Evolutionary conservation across 2,329 filamentous ascomycete species (phyloP).

Genomic region (Exophiala oligosperma): DNA sequence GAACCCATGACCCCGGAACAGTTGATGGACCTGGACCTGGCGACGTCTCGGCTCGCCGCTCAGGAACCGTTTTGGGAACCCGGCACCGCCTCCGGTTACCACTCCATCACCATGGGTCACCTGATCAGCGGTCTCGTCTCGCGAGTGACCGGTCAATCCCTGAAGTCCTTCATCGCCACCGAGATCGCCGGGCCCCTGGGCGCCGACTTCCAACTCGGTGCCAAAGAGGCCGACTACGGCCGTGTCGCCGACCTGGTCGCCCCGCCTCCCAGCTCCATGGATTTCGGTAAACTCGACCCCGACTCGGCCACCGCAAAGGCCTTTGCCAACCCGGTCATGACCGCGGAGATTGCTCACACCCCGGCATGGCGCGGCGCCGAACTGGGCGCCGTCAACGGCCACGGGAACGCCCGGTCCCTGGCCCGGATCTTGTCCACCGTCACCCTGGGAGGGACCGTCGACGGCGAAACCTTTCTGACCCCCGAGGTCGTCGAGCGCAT

Average conservation of each 20-base stretch:
- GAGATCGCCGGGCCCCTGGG: slow-evolving; percentile 44
- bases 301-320: slow-evolving; percentile 35
- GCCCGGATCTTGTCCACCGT: slow-evolving; percentile 44
- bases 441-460: slow-evolving; percentile 35
- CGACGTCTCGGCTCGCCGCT: slow-evolving; percentile 36
- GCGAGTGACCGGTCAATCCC: slow-evolving; percentile 41
- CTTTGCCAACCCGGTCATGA: slow-evolving; percentile 31
- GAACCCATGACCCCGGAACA: slow-evolving; percentile 27
- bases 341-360: slow-evolving; percentile 28
- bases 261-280: slow-evolving; percentile 16
- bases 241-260: slow-evolving; percentile 42
- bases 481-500: slow-evolving; percentile 46
- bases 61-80: slow-evolving; percentile 49
- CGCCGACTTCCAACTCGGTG: slow-evolving; percentile 51
- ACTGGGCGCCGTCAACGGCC: slow-evolving; percentile 47
- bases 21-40: slow-evolving; percentile 38
- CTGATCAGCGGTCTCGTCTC: slow-evolving; percentile 47
- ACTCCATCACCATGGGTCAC: slow-evolving; percentile 42
- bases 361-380: slow-evolving; percentile 42
- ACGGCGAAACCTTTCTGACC: slow-evolving; percentile 41
- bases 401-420: slow-evolving; percentile 47
- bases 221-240: slow-evolving; percentile 42
- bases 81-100: slow-evolving; percentile 47
- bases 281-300: slow-evolving; percentile 24
- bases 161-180: slow-evolving; percentile 46